Evolutionary conservation across 2,329 filamentous ascomycete species (phyloP).

Genomic region (Purpureocillium lavendulum): DNA sequence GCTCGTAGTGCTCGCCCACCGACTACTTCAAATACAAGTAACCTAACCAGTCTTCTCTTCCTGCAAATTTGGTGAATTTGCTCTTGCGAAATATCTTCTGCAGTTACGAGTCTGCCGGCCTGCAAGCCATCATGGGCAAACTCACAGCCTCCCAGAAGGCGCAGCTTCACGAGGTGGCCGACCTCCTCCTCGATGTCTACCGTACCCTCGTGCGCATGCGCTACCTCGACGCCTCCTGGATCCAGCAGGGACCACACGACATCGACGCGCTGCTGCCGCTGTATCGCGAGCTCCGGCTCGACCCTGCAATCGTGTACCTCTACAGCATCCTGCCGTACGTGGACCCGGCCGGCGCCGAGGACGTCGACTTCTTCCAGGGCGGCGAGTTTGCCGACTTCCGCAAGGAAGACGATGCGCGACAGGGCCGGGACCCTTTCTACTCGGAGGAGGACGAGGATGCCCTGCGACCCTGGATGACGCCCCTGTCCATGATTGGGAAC

Average conservation of each 20-base stretch:
- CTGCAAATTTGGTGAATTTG: no score
- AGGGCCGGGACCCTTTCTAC: conserved; percentile 3
- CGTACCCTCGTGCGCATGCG: not conserved
- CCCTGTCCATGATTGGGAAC: conserved; percentile 15
- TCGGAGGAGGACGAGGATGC: conserved; percentile 9
- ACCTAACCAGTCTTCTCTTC: no score
- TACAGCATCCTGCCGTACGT: conserved; percentile 18
- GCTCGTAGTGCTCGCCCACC: no score
- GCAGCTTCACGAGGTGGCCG: conserved; percentile 1
- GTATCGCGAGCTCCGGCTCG: conserved; percentile 4
- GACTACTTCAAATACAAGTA: no score
- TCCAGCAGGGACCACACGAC: conserved; percentile 25
- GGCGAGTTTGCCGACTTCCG: conserved; percentile 13
- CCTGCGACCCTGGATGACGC: conserved; percentile 16
- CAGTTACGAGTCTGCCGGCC: no score
- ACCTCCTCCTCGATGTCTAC: not conserved
- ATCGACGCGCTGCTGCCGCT: conserved; percentile 19
- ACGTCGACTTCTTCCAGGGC: conserved; percentile 11
- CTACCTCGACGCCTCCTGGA: conserved; percentile 40
- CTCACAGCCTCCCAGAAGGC: conserved; percentile 7
- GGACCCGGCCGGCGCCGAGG: not conserved
- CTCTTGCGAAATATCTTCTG: no score
- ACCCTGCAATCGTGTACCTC: conserved; percentile 14
- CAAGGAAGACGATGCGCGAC: conserved; percentile 8
- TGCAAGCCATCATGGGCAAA: no score